Evolutionary conservation across 2,329 filamentous ascomycete genomes (phyloP).

Genomic region (Ophiocordyceps camponoti-saundersi): DNA sequence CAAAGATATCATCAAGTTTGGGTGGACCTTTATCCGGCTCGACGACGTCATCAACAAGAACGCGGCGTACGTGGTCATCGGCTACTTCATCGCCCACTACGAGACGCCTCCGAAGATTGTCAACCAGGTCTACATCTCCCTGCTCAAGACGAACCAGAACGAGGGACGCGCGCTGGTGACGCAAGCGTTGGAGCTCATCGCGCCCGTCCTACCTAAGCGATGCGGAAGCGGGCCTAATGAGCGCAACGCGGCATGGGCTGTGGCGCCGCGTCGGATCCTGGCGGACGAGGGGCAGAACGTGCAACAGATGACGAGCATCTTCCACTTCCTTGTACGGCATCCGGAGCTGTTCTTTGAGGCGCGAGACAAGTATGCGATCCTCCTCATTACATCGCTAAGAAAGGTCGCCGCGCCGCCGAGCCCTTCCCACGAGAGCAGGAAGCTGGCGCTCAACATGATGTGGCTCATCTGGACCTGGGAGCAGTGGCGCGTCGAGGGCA

Average conservation of each 20-base stretch:
- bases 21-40: conserved; percentile 95
- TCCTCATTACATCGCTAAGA: conserved; percentile 75
- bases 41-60: conserved; percentile 99
- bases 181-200: conserved; percentile 84
- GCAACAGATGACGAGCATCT: conserved; percentile 92
- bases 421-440: conserved; percentile 80
- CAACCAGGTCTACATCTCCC: conserved; percentile 80
- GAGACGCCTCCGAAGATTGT: conserved; percentile 95
- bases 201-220: conserved; percentile 81
- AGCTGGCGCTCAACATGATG: conserved; percentile 79
- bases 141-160: conserved; percentile 85
- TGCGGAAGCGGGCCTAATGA: conserved; percentile 56
- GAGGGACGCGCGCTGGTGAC: conserved; percentile 85
- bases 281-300: conserved; percentile 89
- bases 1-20: conserved; percentile 98
- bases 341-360: conserved; percentile 90
- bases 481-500: conserved; percentile 56
- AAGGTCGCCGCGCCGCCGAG: conserved; percentile 77
- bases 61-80: conserved; percentile 89
- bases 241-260: conserved; percentile 70
- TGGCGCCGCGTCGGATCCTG: conserved; percentile 76
- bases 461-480: conserved; percentile 89
- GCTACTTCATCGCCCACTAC: conserved; percentile 93
- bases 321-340: conserved; percentile 88
- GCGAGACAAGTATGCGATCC: conserved; percentile 72